A percentile compares a stretch with the other conserved stretches of the same genome.
These are phyloP conservation scores for Umbelopsis vinacea DNA, from an alignment of 192 early-diverging fungal species.

Conservation along the genomic window DNA sequence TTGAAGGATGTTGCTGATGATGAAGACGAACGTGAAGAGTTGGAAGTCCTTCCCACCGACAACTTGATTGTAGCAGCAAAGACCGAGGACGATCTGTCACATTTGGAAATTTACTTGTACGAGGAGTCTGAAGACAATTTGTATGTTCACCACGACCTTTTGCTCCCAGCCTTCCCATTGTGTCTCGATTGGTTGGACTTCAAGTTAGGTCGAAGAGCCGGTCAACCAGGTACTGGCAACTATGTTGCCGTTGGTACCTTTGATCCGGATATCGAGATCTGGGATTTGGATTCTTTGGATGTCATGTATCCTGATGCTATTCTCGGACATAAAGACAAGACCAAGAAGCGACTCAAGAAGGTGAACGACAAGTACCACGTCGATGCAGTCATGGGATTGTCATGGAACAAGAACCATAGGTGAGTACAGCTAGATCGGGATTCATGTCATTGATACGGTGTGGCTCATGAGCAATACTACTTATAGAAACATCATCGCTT, in stretches of 20 bases:
- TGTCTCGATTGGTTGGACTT: slow-evolving; percentile 96
- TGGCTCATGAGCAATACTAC: not conserved
- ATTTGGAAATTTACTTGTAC: slow-evolving; percentile 93
- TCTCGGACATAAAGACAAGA: slow-evolving; percentile 69
- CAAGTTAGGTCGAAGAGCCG: slow-evolving; percentile 71
- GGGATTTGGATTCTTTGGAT: slow-evolving; percentile 95
- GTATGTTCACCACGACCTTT: slow-evolving; percentile 98
- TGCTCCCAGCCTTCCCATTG: slow-evolving; percentile 95
- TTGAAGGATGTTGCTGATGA: slow-evolving; percentile 78
- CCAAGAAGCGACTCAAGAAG: slow-evolving; percentile 58
- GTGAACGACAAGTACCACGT: slow-evolving; percentile 83
- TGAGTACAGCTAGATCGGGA: not conserved
- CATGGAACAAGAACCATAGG: slow-evolving; percentile 86
- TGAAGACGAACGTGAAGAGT: slow-evolving; percentile 68
- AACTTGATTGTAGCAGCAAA: slow-evolving; percentile 90
- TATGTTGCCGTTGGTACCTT: slow-evolving; percentile 97
- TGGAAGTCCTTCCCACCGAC: slow-evolving; percentile 73
- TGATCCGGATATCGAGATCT: slow-evolving; percentile 98
- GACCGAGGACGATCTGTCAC: slow-evolving; percentile 97
- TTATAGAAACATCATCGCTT: slow-evolving; percentile 72
- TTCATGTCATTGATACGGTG: not conserved
- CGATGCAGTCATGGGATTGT: slow-evolving; percentile 93
- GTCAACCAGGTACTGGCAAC: slow-evolving; percentile 65
- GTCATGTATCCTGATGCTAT: slow-evolving; percentile 90
- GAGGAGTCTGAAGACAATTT: slow-evolving; percentile 82